phyloP scores from a whole-genome alignment of 306 rosid genomes.

The Arachis stenosperma region DNA sequence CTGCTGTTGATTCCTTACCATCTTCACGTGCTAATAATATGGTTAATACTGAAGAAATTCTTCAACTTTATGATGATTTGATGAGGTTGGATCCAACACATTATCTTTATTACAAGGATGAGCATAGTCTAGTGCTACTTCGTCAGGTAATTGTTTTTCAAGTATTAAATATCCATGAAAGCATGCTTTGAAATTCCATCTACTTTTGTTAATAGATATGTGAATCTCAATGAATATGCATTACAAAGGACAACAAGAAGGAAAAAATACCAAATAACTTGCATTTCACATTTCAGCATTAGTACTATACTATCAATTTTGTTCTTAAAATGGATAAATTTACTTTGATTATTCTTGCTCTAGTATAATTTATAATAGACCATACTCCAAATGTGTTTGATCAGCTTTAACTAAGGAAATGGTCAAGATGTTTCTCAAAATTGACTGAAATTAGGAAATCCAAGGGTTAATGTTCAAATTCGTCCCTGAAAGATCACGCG shows the following conservation, averaged over 20 bases:
- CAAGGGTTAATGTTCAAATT: not conserved
- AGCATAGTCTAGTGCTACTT: slow-evolving; percentile 35
- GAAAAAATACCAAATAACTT: not conserved
- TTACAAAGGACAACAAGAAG: not conserved
- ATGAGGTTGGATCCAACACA: slow-evolving; percentile 67
- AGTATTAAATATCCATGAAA: slow-evolving; percentile 16
- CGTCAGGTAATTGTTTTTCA: slow-evolving; percentile 30
- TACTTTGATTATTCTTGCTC: not conserved
- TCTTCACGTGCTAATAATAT: slow-evolving; percentile 49
- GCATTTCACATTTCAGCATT: not conserved
- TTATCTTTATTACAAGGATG: slow-evolving; percentile 67
- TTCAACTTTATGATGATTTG: slow-evolving; percentile 71
- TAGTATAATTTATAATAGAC: not conserved
- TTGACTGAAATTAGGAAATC: not conserved
- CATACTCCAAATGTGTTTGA: not conserved
- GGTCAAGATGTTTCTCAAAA: not conserved
- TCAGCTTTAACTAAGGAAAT: not conserved
- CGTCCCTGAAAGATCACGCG: no score
- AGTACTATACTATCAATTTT: not conserved
- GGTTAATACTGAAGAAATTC: slow-evolving; percentile 61
- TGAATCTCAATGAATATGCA: slow-evolving; percentile 8
- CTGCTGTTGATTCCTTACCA: slow-evolving; percentile 62
- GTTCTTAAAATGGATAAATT: not conserved
- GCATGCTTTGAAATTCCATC: not conserved
- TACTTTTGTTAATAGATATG: not conserved